phyloP scores from a whole-genome alignment of 1,284 basidiomycete genomes.

The Ustilago nuda region DNA sequence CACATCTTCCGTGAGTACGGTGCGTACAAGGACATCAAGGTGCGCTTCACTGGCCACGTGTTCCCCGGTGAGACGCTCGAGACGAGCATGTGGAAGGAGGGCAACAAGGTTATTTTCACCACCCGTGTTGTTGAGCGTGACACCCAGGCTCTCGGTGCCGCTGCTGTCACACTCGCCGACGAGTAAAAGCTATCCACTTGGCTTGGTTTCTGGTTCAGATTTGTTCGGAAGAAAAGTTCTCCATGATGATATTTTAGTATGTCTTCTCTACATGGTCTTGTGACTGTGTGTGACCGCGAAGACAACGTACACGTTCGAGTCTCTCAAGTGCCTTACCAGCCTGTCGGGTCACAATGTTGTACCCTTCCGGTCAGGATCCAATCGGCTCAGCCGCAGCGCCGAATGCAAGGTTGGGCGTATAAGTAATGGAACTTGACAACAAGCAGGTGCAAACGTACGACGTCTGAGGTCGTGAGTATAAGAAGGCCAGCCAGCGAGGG shows the following conservation, averaged over 20 bases:
- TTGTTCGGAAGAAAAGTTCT: neutral
- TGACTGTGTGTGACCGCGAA: neutral
- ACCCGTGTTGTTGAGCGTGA: slow-evolving; percentile 81
- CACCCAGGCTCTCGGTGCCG: slow-evolving; percentile 77
- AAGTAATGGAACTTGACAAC: neutral
- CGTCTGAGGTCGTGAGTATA: neutral
- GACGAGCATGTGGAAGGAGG: slow-evolving; percentile 93
- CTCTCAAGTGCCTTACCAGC: neutral
- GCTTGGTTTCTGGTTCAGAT: slow-evolving; percentile 1
- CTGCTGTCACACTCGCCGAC: slow-evolving; percentile 77
- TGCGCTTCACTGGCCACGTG: slow-evolving; percentile 89
- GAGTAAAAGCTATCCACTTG: slow-evolving; percentile 10
- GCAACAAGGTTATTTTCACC: slow-evolving; percentile 90
- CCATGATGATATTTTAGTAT: neutral
- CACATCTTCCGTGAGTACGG: slow-evolving; percentile 90
- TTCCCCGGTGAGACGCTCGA: slow-evolving; percentile 88
- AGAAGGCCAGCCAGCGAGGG: too few relatives aligned
- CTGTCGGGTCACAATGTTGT: neutral
- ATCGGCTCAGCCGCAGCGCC: neutral
- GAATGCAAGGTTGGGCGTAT: neutral
- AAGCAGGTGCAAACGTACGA: neutral
- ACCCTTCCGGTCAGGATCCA: neutral
- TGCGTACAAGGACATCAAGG: slow-evolving; percentile 91
- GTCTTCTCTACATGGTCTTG: neutral
- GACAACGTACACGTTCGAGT: neutral